Evolutionary conservation across 2,329 filamentous ascomycete genomes (phyloP), one percentile per base, ranked within the genome.

Genomic region (Exophiala aquamarina): DNA sequence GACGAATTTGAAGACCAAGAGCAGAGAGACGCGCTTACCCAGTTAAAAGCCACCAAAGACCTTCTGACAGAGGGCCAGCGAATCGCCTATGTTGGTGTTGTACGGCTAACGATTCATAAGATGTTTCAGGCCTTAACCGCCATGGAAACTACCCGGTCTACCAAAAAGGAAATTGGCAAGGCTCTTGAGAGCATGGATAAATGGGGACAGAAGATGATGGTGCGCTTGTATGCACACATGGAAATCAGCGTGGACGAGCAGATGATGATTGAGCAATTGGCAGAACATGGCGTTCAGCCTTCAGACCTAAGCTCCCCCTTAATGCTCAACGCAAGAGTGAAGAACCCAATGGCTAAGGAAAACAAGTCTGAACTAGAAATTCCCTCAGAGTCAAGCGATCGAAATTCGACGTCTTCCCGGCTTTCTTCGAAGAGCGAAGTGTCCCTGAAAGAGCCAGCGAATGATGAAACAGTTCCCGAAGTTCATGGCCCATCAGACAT

Each of bases 151-250:
- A 83, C 78, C 2, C 88, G 78, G 60, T 79, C 76, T 33, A 78
- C 81, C 2, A 93, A 86, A 68, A 96, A 92, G 66, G 73, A 83
- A 34, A 66, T 90, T 9, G 76, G 80, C 21, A 71, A 85, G 51
- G 81, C 87, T 1, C 72, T 83, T 9, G 93, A 96, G 66, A 81
- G 84, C 28, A 85, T 88, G 72, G 86, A 86, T 67, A 96, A 96
- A 87, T 98, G 92, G 92, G 84, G 87, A 47, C 93, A 98, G 66
- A 94, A 94, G 72, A 95, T 95, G 79, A 98, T 98, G 91, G 83
- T 96, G 50, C 83, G 92, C 18, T 67, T 98, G 10, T 98, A 97
- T 66, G 75, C 82, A 10, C 93, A 98, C 68, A 98, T 98, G 93
- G 93, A 98, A 50, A 94, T 98, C 61, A 90, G 84, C 62, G 75